These are phyloP conservation scores for Backusella circina DNA, from an alignment of 192 early-diverging fungal genomes.

Conservation along the genomic window DNA sequence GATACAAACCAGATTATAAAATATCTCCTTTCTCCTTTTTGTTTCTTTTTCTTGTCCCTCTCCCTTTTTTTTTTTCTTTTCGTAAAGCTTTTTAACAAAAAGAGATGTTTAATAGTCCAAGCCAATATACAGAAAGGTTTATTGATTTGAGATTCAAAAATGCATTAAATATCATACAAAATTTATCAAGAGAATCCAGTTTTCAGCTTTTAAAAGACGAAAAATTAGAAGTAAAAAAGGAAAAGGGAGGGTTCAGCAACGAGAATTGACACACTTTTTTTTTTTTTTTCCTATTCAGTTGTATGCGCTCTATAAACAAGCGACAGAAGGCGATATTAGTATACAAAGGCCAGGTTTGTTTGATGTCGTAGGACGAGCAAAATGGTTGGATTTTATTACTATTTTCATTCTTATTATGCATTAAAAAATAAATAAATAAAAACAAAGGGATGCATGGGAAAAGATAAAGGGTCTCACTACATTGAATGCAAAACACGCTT, in stretches of 20 bases:
- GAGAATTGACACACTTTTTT: not conserved
- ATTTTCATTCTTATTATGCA: not conserved
- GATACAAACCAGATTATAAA: not conserved
- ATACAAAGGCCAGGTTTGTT: conserved; percentile 41
- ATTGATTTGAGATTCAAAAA: conserved; percentile 25
- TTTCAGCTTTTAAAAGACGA: conserved; percentile 9
- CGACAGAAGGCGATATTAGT: conserved; percentile 33
- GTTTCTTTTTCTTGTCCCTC: not conserved
- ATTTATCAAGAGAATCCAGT: conserved; percentile 15
- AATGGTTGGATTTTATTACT: conserved; percentile 25
- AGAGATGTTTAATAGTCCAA: conserved; percentile 11
- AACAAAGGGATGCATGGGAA: conserved; percentile 40
- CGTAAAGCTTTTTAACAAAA: not conserved
- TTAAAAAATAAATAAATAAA: not conserved
- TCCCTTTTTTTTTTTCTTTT: not conserved
- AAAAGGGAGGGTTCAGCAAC: not conserved
- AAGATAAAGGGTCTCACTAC: conserved; percentile 36
- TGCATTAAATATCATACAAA: conserved; percentile 29
- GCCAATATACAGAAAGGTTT: not conserved
- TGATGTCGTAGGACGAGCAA: conserved; percentile 44
- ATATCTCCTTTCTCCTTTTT: not conserved
- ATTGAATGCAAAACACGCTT: conserved; percentile 33
- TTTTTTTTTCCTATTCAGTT: no score
- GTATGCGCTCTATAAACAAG: conserved; percentile 51
- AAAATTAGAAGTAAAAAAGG: conserved; percentile 24